Evolutionary conservation across 768 basidiomycete species (phyloP), one percentile per base, ranked within the genome.

Genomic region (Naganishia vishniacii): DNA sequence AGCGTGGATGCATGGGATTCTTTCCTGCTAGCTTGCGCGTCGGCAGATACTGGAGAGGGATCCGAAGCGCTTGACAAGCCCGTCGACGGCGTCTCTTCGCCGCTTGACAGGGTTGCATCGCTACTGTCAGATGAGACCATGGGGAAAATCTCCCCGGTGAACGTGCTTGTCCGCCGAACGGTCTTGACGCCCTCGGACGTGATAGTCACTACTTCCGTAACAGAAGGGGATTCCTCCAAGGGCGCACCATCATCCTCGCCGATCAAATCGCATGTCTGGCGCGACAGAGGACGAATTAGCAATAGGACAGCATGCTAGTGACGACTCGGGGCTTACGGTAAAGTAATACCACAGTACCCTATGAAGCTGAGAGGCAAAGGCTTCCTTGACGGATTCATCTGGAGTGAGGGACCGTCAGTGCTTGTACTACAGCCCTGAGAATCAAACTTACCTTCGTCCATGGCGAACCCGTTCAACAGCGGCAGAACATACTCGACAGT

Each of bases 261-360:
- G 28, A 84, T 80, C 37, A 89, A 74, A 74, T 84, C 83, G 74
- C 88, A 91, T 68, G 85, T 82, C 86, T 88, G 71, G 25, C 65
- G 34, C 29, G 6, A 28, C n/a, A 16, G 41, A 3, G 20, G n/a
- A 13, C 8, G 32, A 13, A 32, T 62, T 25, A 62, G 48, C 23
- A 13, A 9, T 3, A 32, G 23, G 18, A 45, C 12, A 8, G 32
- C 11, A 62, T 8, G 7, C 3, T 4, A 40, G 12, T n/a, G n/a
- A n/a, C 5, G 3, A 12, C 25, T 4, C 20, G 3, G 40, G 4
- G 11, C 62, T 63, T 32, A 63, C 76, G 16, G 79, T 77, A 70
- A 89, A 85, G 78, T 94, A 97, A 86, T 90, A 94, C 91, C 91
- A 95, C 49, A 95, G 83, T 69, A 94, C 84, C 53, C 83, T 79